These are phyloP conservation scores for Penicillium capsulatum DNA, from an alignment of 2,329 filamentous ascomycete species.

Conservation along the genomic window DNA sequence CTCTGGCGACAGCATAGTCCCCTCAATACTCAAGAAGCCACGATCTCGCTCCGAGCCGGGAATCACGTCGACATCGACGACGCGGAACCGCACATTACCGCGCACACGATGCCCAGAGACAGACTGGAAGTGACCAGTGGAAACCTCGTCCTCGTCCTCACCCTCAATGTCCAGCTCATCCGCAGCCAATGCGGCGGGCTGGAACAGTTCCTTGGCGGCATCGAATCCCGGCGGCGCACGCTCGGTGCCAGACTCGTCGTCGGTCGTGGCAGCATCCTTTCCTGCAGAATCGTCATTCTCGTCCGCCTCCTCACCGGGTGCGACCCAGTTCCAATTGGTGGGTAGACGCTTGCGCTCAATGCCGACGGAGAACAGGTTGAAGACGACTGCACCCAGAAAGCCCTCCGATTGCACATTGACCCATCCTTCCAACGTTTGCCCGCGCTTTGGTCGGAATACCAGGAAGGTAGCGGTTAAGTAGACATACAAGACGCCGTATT, in stretches of 20 bases:
- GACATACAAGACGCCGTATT: conserved; percentile 80
- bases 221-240: conserved; percentile 27
- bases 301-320: conserved; percentile 45
- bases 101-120: conserved; percentile 64
- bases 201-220: conserved; percentile 39
- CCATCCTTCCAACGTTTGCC: conserved; percentile 71
- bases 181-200: conserved; percentile 32
- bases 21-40: conserved; percentile 79
- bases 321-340: conserved; percentile 72
- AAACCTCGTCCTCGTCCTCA: conserved; percentile 50
- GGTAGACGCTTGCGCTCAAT: conserved; percentile 76
- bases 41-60: conserved; percentile 67
- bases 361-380: conserved; percentile 86
- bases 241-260: conserved; percentile 26
- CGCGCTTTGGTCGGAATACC: conserved; percentile 71
- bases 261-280: conserved; percentile 16
- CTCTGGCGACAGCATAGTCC: conserved; percentile 70
- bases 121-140: conserved; percentile 72
- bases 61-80: conserved; percentile 72
- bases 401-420: conserved; percentile 85
- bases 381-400: conserved; percentile 82
- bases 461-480: conserved; percentile 88
- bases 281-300: conserved; percentile 8
- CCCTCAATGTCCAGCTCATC: conserved; percentile 33
- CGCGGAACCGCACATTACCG: conserved; percentile 69